A percentile compares a stretch with the other conserved stretches of the same genome.
These are phyloP conservation scores for Lachancea thermotolerans DNA, from an alignment of 805 yeast species.

Conservation along the genomic window DNA sequence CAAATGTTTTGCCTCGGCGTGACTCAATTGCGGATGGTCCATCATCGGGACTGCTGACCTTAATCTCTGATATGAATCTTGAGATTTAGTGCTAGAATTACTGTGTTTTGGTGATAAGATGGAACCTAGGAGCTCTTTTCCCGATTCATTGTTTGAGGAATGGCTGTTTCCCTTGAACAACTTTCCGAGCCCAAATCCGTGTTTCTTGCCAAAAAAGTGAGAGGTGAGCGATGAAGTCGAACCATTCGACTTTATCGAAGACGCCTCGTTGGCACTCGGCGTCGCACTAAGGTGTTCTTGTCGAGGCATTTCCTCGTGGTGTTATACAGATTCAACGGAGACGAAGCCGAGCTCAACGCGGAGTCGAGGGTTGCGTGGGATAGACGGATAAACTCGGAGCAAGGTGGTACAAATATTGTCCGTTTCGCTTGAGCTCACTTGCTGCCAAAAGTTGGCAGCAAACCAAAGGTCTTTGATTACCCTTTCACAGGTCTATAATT, in stretches of 20 bases:
- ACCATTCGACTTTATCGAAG: constrained; percentile 6
- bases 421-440: background rate
- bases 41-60: constrained; percentile 3
- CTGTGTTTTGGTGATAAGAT: constrained; percentile 7
- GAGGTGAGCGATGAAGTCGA: constrained; percentile 6
- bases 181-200: constrained; percentile 6
- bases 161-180: constrained; percentile 7
- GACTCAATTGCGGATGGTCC: constrained; percentile 6
- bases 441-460: background rate
- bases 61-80: constrained; percentile 2
- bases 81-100: constrained; percentile 7
- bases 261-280: constrained; percentile 3
- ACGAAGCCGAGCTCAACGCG: constrained; percentile 2
- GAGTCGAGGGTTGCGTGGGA: background rate
- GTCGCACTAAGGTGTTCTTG: constrained; percentile 1
- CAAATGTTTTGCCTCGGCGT: constrained; percentile 9
- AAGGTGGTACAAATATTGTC: no score
- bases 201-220: constrained; percentile 6
- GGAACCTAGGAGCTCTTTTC: constrained; percentile 7
- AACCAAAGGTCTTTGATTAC: background rate
- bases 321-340: background rate
- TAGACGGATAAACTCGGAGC: no score
- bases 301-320: constrained; percentile 1
- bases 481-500: background rate
- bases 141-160: constrained; percentile 7